Evolutionary conservation across 176 grass and related monocot genomes (phyloP).

Genomic region (Phoenix roebelenii): DNA sequence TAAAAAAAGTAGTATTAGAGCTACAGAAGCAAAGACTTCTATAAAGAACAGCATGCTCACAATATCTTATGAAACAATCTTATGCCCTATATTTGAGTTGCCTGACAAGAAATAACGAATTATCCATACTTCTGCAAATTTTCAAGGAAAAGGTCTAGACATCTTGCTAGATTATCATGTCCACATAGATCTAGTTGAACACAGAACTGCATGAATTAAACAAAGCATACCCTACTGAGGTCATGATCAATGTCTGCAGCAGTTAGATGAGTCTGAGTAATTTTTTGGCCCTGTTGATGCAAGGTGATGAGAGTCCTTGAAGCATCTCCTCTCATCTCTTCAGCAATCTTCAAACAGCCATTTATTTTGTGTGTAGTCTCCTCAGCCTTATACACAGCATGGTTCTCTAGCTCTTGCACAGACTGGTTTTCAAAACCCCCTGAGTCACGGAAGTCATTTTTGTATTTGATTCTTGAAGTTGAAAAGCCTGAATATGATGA

Average conservation of each 20-base stretch:
- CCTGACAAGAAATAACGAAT: no score
- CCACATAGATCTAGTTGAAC: not conserved
- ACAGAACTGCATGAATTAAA: not conserved
- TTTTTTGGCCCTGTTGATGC: conserved; percentile 85
- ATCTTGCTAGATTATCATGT: conserved; percentile 1
- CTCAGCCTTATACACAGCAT: conserved; percentile 62
- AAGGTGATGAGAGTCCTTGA: conserved; percentile 70
- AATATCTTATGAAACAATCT: no score
- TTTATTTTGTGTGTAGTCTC: conserved; percentile 62
- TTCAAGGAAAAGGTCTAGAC: no score
- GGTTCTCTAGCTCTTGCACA: conserved; percentile 57
- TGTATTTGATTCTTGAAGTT: conserved; percentile 30
- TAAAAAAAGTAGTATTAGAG: no score
- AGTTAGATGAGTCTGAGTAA: conserved; percentile 57
- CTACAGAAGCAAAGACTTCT: no score
- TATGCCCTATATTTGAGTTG: no score
- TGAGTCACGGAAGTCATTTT: conserved; percentile 63
- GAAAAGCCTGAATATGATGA: conserved; percentile 20
- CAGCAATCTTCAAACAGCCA: conserved; percentile 56
- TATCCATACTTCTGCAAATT: no score
- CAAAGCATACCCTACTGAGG: conserved; percentile 55
- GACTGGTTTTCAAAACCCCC: conserved; percentile 66
- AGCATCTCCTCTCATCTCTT: conserved; percentile 71
- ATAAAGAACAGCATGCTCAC: no score
- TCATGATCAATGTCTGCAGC: conserved; percentile 84